These are phyloP conservation scores for Claviceps sp. DNA, from an alignment of 2,329 filamentous ascomycete genomes.

Conservation along the genomic window DNA sequence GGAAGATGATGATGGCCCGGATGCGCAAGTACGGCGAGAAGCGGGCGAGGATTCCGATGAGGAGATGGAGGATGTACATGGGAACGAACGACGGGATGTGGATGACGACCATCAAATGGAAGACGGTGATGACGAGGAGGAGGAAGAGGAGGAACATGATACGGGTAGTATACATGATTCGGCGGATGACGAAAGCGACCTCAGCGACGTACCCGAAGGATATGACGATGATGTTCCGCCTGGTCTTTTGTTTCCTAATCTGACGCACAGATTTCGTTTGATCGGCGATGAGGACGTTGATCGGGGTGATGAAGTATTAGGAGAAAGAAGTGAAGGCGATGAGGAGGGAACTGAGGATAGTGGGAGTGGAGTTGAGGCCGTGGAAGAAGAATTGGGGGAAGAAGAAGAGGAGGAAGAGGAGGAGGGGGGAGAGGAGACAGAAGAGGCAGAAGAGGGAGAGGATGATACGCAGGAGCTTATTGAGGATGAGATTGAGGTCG, in stretches of 20 bases:
- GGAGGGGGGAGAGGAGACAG: conserved; percentile 7
- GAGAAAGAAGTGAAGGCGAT: conserved; percentile 17
- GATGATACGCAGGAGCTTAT: conserved; percentile 5
- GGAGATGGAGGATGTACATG: conserved; percentile 30
- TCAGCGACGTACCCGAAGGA: conserved; percentile 49
- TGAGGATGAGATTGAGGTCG: background rate
- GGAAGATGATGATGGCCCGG: conserved; percentile 26
- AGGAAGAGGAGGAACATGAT: conserved; percentile 7
- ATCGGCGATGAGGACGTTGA: conserved; percentile 24
- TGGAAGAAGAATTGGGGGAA: conserved; percentile 1
- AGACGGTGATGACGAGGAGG: conserved; percentile 8
- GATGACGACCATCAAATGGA: conserved; percentile 17
- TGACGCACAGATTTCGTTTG: conserved; percentile 20
- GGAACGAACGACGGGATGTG: conserved; percentile 15
- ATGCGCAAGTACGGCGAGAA: conserved; percentile 24
- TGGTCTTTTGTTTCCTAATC: conserved; percentile 38
- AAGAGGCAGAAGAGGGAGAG: conserved; percentile 4
- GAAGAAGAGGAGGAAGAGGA: conserved; percentile 6
- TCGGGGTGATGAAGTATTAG: conserved; percentile 11
- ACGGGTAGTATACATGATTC: conserved; percentile 49
- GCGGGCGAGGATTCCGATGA: conserved; percentile 21
- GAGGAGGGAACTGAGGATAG: conserved; percentile 12
- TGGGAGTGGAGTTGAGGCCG: conserved; percentile 9
- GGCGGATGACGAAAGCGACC: conserved; percentile 55
- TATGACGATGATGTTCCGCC: conserved; percentile 45